A percentile compares a stretch with the other conserved stretches of the same genome.
Evolutionary conservation across 2,329 filamentous ascomycete genomes (phyloP).

Genomic region (Hawksworthiomyces lignivorus): DNA sequence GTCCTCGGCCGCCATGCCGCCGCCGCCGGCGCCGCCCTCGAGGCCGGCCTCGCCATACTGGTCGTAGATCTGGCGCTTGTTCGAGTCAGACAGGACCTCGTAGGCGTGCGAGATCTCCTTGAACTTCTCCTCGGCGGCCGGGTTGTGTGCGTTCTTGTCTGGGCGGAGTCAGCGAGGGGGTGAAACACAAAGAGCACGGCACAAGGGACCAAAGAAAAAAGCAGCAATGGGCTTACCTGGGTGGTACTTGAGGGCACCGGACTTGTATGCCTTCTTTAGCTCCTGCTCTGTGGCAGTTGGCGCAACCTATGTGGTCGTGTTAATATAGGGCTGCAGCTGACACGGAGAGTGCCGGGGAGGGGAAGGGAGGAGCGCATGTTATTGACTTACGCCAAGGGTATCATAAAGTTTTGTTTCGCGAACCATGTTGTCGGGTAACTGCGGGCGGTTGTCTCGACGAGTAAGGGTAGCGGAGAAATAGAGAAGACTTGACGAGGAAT

Average conservation of each 20-base stretch:
- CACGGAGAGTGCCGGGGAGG: too few relatives aligned
- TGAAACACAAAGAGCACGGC: background rate
- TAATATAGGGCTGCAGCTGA: background rate
- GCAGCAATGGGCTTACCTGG: constrained; percentile 58
- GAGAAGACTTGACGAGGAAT: too few relatives aligned
- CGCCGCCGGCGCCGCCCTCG: constrained; percentile 73
- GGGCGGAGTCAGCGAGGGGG: constrained; percentile 14
- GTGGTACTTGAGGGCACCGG: constrained; percentile 74
- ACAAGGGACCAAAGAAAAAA: background rate
- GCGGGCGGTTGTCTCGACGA: too few relatives aligned
- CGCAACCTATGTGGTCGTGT: constrained; percentile 49
- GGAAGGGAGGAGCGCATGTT: background rate
- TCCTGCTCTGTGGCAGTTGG: constrained; percentile 75
- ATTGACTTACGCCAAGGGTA: constrained; percentile 58
- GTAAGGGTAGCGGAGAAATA: too few relatives aligned
- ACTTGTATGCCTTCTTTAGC: constrained; percentile 86
- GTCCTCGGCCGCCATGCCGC: constrained; percentile 91
- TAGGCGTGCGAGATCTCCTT: constrained; percentile 96
- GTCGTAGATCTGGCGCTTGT: constrained; percentile 90
- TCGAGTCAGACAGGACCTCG: constrained; percentile 83
- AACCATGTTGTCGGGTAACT: constrained; percentile 50
- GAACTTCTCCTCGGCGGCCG: constrained; percentile 92
- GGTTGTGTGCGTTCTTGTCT: constrained; percentile 97
- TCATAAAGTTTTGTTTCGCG: constrained; percentile 78
- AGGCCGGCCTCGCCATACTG: constrained; percentile 97